phyloP scores from a whole-genome alignment of 805 yeast species.

The Debaryomyces tyrocola region DNA sequence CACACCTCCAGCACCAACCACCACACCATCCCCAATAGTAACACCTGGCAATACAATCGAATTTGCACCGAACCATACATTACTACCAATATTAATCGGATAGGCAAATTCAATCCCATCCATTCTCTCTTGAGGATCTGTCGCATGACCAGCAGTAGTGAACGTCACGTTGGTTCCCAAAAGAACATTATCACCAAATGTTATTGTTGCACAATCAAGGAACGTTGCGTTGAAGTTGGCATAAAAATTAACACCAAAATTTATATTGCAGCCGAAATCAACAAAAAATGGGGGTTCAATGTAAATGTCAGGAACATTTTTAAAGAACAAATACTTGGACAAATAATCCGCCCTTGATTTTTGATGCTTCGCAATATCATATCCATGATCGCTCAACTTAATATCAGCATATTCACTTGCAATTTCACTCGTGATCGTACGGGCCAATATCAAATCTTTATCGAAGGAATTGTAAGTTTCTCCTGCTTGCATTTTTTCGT shows the following conservation, averaged over 20 bases:
- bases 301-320: conserved; percentile 35
- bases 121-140: conserved; percentile 46
- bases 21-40: conserved; percentile 58
- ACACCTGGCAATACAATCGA: conserved; percentile 65
- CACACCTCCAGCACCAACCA: conserved; percentile 66
- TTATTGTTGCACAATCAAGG: conserved; percentile 60
- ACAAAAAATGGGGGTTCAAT: conserved; percentile 61
- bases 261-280: conserved; percentile 66
- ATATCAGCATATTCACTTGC: background rate
- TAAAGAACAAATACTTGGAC: conserved; percentile 45
- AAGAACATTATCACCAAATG: conserved; percentile 58
- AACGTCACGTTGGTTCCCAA: conserved; percentile 64
- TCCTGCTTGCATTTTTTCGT: too few relatives aligned
- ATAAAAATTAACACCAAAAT: conserved; percentile 57
- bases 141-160: conserved; percentile 64
- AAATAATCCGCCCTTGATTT: conserved; percentile 39
- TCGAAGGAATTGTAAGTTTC: too few relatives aligned
- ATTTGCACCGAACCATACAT: conserved; percentile 67
- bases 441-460: too few relatives aligned
- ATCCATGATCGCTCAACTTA: background rate
- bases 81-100: conserved; percentile 59
- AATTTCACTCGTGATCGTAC: too few relatives aligned
- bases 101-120: conserved; percentile 51
- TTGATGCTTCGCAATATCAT: conserved; percentile 11
- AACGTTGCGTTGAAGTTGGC: conserved; percentile 56